These are phyloP conservation scores for Prunus armeniaca DNA, from an alignment of 306 rosid genomes.

Conservation along the genomic window DNA sequence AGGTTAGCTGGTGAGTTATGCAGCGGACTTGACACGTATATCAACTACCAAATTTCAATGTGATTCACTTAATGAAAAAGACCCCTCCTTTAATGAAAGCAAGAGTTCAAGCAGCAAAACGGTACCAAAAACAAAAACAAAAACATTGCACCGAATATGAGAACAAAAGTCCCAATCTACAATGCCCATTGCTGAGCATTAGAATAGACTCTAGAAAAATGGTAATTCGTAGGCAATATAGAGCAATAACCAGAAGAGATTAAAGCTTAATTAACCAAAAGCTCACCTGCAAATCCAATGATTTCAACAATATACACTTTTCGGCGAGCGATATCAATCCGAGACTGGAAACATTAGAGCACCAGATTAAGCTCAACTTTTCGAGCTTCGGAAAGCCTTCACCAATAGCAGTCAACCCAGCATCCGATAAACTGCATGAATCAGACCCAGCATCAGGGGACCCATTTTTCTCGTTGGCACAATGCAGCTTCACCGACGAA, in stretches of 20 bases:
- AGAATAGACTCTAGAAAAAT: neutral
- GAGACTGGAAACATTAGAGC: constrained; percentile 65
- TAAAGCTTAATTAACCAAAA: neutral
- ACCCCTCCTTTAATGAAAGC: neutral
- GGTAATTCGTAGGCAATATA: neutral
- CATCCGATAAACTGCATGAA: constrained; percentile 60
- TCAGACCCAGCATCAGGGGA: constrained; percentile 44
- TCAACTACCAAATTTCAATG: neutral
- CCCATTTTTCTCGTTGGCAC: constrained; percentile 27
- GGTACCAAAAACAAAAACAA: neutral
- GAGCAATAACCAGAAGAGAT: neutral
- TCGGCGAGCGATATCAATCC: constrained; percentile 62
- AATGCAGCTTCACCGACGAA: constrained; percentile 37
- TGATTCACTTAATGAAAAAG: neutral
- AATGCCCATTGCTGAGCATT: neutral
- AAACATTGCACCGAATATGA: neutral
- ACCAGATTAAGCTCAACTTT: constrained; percentile 82
- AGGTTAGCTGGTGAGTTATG: neutral
- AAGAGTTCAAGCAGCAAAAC: neutral
- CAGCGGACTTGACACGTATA: neutral
- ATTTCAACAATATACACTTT: constrained; percentile 54
- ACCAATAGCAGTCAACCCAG: constrained; percentile 65
- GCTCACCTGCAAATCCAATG: constrained; percentile 86
- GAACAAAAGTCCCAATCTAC: neutral
- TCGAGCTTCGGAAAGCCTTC: constrained; percentile 77